Evolutionary conservation across 2,329 filamentous ascomycete genomes (phyloP).

Genomic region (Neofusicoccum sp.): DNA sequence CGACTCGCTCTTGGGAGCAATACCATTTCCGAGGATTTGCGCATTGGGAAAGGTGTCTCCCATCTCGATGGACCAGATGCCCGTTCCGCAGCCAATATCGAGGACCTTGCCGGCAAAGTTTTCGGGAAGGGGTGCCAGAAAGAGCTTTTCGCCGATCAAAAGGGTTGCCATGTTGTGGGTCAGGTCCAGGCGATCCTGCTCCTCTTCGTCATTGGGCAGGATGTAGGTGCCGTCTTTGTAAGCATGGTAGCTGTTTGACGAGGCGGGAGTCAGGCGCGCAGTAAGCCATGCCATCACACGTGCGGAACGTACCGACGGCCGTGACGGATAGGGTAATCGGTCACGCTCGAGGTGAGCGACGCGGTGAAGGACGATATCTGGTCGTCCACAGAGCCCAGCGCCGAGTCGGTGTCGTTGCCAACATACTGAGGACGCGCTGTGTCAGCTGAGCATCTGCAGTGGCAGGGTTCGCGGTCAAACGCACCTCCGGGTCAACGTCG

Average conservation of each 20-base stretch:
- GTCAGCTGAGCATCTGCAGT: not conserved
- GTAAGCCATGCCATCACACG: too few species aligned
- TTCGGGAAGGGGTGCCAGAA: not conserved
- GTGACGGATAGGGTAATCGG: slow-evolving; percentile 23
- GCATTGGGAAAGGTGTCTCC: slow-evolving; percentile 3
- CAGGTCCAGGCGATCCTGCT: slow-evolving; percentile 15
- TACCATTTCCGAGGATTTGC: not conserved
- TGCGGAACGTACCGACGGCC: slow-evolving; percentile 13
- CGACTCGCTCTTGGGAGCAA: too few species aligned
- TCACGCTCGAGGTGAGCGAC: slow-evolving; percentile 36
- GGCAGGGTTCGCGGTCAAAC: not conserved
- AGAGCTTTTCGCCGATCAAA: not conserved
- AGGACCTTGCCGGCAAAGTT: not conserved
- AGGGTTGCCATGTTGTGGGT: not conserved
- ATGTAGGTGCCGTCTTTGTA: slow-evolving; percentile 15
- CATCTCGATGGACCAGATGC: not conserved
- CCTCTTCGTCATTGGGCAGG: not conserved
- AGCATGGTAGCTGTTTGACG: slow-evolving; percentile 2
- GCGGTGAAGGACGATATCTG: slow-evolving; percentile 23
- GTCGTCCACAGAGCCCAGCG: not conserved
- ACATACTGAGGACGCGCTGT: not conserved
- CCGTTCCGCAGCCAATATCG: slow-evolving; percentile 8
- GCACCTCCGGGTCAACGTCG: not conserved
- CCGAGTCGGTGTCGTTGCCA: not conserved
- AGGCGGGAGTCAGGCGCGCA: too few species aligned